Base-by-base conservation (phyloP, 495 filamentous ascomycete genomes). In the Podospora tetraspora region DNA sequence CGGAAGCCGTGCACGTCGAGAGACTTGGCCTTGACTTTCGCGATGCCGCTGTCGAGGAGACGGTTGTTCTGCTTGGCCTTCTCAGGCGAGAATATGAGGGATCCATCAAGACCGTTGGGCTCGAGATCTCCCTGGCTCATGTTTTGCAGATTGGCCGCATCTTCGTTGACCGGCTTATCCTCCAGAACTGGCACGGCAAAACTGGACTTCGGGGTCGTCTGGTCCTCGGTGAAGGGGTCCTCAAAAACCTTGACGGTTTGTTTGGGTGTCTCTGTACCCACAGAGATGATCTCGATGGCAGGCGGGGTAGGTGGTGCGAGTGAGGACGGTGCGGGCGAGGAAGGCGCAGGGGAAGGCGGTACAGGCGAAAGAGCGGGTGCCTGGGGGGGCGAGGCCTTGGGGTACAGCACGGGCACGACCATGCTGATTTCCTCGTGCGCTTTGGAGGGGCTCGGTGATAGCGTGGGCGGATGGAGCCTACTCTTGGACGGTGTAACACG, bases 1-100 rank as follows among this genome's bases (percentile, higher is more conserved):
- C 94, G 89, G 79, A 97, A 96, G 63, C 91, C 92, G 70, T 93
- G 91, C 6, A 92, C 91, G 73, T 97, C 93, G 43, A 97, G 85
- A 8, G 85, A 86, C 69, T 86, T 84, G 11, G 86, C 84, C 37
- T 85, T 86, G 63, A 97, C 87, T 32, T 90, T 89, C 23, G 84
- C 81, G 69, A 96, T 92, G 61, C 90, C 92, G 70, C 91, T 95
- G 52, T 86, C 84, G 3, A 97, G 85, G 32, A 96, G 76, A 34
- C 84, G 81, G 9, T 77, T 75, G 60, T 85, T 84, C 66, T 84
- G 83, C 57, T 83, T 82, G 23, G 77, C 70, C 64, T 86, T 86
- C 25, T 87, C 84, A 0, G 83, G 81, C 2, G 80, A 80, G 32
- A 71, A 71, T 19, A 74, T 62, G 11, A 73, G 69, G 7, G 68